These are phyloP conservation scores for Strigomonas culicis DNA, from an alignment of 208 protist species.

Conservation along the genomic window DNA sequence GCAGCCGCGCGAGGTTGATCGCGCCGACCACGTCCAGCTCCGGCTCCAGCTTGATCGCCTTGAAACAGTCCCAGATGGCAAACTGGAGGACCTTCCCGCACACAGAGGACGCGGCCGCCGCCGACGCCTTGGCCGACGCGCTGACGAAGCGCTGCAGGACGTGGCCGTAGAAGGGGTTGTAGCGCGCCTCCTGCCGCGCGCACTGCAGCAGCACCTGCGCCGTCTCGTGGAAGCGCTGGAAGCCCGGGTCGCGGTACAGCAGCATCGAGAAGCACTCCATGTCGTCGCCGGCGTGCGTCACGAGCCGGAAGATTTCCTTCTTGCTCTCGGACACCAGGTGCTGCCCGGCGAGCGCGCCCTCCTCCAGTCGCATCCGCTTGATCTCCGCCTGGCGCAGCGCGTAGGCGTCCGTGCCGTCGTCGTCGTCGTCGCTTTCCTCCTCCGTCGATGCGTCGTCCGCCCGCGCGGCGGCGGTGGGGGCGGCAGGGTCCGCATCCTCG, in stretches of 20 bases:
- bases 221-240: constrained; percentile 63
- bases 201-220: constrained; percentile 68
- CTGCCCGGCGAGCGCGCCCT: constrained; percentile 65
- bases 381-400: constrained; percentile 34
- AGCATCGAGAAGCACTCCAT: constrained; percentile 78
- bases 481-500: not conserved
- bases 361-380: constrained; percentile 43
- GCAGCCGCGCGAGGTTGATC: constrained; percentile 63
- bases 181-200: constrained; percentile 53
- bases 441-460: constrained; percentile 11
- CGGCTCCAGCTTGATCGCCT: constrained; percentile 58
- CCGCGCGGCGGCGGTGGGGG: not conserved
- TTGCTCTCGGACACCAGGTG: constrained; percentile 75
- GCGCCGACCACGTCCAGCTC: constrained; percentile 60
- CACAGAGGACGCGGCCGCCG: no score
- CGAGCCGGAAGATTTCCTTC: constrained; percentile 64
- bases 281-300: constrained; percentile 59
- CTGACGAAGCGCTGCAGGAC: constrained; percentile 74
- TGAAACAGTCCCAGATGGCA: constrained; percentile 79
- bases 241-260: constrained; percentile 67
- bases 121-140: no score
- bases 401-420: constrained; percentile 23
- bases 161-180: constrained; percentile 71
- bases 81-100: constrained; percentile 78
- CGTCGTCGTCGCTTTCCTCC: constrained; percentile 14